Evolutionary conservation across 1,139 yeast species (phyloP).

Genomic region (Keqinozyma sinolaborantium): DNA sequence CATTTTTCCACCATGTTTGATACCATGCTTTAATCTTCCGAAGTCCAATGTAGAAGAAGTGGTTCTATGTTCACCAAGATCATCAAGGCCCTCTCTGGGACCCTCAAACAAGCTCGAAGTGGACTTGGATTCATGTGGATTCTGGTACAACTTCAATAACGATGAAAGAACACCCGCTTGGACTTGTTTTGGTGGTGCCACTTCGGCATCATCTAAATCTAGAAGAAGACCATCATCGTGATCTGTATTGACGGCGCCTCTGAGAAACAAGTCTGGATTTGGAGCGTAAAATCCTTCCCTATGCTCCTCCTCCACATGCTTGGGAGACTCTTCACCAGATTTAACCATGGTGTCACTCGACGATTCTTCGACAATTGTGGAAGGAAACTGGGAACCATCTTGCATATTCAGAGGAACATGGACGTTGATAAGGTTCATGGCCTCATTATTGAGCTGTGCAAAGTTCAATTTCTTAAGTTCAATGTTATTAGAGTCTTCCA

Average conservation of each 20-base stretch:
- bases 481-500: slow-evolving; percentile 17
- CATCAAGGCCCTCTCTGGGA: slow-evolving; percentile 15
- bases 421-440: slow-evolving; percentile 33
- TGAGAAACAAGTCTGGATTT: slow-evolving; percentile 40
- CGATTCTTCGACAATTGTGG: slow-evolving; percentile 6
- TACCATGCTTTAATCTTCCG: slow-evolving; percentile 22
- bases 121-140: slow-evolving; percentile 30
- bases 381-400: slow-evolving; percentile 6
- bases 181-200: slow-evolving; percentile 71
- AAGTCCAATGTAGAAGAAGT: slow-evolving; percentile 18
- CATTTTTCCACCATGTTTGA: slow-evolving; percentile 21
- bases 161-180: slow-evolving; percentile 84
- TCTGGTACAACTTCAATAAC: slow-evolving; percentile 62
- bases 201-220: slow-evolving; percentile 45
- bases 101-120: slow-evolving; percentile 14
- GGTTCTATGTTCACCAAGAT: slow-evolving; percentile 9
- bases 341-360: slow-evolving; percentile 12
- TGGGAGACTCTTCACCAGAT: slow-evolving; percentile 4
- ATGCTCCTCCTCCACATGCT: slow-evolving; percentile 1
- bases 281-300: slow-evolving; percentile 34
- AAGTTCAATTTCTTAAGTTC: slow-evolving; percentile 35
- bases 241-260: slow-evolving; percentile 27
- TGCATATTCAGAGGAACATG: slow-evolving; percentile 28
- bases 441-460: slow-evolving; percentile 37
- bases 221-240: slow-evolving; percentile 30